Percentiles rank a stretch among this genome's conserved stretches.
These are phyloP conservation scores for Stephanodiscus minutulus DNA, from an alignment of 108 stramenopile genomes.

Conservation along the genomic window DNA sequence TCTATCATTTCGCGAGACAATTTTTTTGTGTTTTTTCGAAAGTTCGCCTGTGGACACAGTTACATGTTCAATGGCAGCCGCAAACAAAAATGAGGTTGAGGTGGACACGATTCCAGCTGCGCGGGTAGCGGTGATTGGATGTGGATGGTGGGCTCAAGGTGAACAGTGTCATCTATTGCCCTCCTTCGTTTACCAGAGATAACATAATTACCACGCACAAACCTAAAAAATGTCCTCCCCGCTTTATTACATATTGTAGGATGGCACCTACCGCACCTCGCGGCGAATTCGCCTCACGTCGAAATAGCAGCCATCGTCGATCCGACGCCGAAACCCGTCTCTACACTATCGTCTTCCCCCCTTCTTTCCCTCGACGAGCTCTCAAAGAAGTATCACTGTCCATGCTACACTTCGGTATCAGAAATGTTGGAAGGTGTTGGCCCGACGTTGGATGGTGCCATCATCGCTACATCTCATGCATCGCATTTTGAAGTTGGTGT, in stretches of 20 bases:
- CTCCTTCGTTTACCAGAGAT: neutral
- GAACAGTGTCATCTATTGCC: conserved; percentile 45
- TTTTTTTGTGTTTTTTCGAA: too few species aligned
- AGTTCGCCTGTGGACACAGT: too few species aligned
- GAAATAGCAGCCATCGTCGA: conserved; percentile 68
- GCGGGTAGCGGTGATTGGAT: conserved; percentile 64
- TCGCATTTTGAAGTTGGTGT: conserved; percentile 63
- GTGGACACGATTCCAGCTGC: neutral
- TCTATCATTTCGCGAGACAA: too few species aligned
- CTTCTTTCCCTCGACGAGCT: conserved; percentile 59
- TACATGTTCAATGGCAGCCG: neutral
- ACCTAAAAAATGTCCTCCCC: neutral
- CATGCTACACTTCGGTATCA: conserved; percentile 52
- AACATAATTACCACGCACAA: neutral
- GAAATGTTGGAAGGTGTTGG: conserved; percentile 54
- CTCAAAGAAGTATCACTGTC: conserved; percentile 54
- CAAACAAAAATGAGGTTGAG: neutral
- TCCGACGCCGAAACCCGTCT: conserved; percentile 46
- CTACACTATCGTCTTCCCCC: conserved; percentile 53
- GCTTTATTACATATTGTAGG: conserved; percentile 6
- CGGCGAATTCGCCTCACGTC: conserved; percentile 40
- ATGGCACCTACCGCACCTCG: conserved; percentile 74
- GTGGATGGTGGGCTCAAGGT: conserved; percentile 82
- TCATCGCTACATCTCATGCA: conserved; percentile 70
- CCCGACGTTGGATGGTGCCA: conserved; percentile 60